phyloP scores from a whole-genome alignment of 305 asterid species.

The Fraxinus xanthoxyloides region DNA sequence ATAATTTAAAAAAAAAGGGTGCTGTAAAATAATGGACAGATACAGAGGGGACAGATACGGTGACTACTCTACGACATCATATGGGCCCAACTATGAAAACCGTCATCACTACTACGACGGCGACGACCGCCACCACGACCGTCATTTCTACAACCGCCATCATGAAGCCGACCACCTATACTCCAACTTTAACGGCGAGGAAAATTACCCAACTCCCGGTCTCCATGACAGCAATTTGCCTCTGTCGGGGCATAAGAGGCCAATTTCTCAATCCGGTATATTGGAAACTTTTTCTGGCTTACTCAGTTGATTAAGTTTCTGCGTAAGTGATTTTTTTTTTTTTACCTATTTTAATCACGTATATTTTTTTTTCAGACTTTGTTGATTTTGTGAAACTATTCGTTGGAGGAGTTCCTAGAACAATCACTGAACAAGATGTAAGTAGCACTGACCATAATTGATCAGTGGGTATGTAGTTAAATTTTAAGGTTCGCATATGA shows the following conservation, averaged over 20 bases:
- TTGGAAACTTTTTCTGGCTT: background rate
- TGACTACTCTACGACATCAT: slow-evolving; percentile 39
- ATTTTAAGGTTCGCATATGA: background rate
- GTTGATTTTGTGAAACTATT: slow-evolving; percentile 67
- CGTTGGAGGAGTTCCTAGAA: slow-evolving; percentile 61
- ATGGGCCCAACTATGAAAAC: slow-evolving; percentile 33
- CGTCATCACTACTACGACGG: slow-evolving; percentile 24
- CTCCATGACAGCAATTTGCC: slow-evolving; percentile 32
- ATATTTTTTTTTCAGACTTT: slow-evolving; percentile 35
- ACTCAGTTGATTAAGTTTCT: background rate
- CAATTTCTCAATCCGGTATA: slow-evolving; percentile 39
- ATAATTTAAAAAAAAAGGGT: background rate
- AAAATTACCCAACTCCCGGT: slow-evolving; percentile 27
- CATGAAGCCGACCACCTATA: slow-evolving; percentile 10
- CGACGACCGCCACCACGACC: slow-evolving; percentile 23
- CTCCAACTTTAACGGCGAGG: slow-evolving; percentile 35
- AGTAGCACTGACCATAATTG: slow-evolving; percentile 22
- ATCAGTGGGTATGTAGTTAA: background rate
- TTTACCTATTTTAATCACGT: background rate
- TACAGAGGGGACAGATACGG: slow-evolving; percentile 37
- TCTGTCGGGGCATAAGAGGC: slow-evolving; percentile 58
- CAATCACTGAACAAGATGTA: slow-evolving; percentile 67
- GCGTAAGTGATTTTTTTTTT: background rate
- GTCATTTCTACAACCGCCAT: slow-evolving; percentile 7
- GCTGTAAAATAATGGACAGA: slow-evolving; percentile 37